Percentiles rank a stretch among this genome's conserved stretches.
Conservation (phyloP, 208 protist species). For the Leishmania aethiopica region DNA sequence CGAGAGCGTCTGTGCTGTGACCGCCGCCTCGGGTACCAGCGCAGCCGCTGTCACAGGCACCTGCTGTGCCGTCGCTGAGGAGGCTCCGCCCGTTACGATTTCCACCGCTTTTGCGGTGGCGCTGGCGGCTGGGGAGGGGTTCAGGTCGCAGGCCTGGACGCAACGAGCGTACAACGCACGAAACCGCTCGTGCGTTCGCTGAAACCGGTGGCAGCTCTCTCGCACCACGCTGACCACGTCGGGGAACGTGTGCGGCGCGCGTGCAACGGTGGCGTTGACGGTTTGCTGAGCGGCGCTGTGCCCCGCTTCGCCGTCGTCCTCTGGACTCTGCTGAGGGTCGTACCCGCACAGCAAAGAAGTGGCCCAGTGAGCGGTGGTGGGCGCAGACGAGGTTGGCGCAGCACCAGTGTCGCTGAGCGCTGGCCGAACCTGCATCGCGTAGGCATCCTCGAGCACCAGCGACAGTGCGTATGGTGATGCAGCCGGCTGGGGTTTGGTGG, state of each 20-base stretch:
- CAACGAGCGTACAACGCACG: slow-evolving; percentile 11
- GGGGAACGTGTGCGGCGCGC: slow-evolving; percentile 26
- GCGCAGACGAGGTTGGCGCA: not conserved
- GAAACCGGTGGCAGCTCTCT: slow-evolving; percentile 58
- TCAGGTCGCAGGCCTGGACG: not conserved
- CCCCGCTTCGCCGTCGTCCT: not conserved
- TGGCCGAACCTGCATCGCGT: slow-evolving; percentile 12
- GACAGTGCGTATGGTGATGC: slow-evolving; percentile 33
- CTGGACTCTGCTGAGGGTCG: not conserved
- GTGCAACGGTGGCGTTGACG: not conserved
- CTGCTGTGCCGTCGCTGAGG: not conserved
- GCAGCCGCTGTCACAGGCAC: not conserved
- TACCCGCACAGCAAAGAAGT: slow-evolving; percentile 9
- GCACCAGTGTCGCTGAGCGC: not conserved
- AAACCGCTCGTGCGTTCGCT: slow-evolving; percentile 33
- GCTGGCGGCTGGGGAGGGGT: not conserved
- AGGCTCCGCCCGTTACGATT: not conserved
- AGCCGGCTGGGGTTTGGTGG: slow-evolving; percentile 11
- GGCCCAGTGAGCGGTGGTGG: slow-evolving; percentile 18
- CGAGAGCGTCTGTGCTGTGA: not conserved
- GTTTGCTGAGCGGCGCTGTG: no score
- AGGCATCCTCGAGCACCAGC: slow-evolving; percentile 59
- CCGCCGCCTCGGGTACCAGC: not conserved
- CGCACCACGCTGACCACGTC: slow-evolving; percentile 52
- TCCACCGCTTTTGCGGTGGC: not conserved